Base-by-base conservation (phyloP, 2,329 filamentous ascomycete species). In the Neonectria hederae region DNA sequence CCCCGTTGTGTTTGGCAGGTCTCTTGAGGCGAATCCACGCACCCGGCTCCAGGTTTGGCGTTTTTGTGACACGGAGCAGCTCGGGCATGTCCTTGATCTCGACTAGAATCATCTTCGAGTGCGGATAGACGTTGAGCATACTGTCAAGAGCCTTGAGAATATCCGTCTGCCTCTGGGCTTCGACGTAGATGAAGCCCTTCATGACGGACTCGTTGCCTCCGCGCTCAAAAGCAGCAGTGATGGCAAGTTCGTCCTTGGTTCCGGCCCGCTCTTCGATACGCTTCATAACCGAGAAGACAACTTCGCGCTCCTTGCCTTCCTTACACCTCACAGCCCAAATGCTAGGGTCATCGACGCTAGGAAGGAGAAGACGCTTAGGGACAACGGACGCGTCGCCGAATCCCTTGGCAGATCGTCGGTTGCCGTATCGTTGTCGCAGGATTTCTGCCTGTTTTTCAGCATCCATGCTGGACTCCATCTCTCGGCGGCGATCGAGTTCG, bases 41-140 rank as follows among this genome's bases (percentile, higher is more conserved):
- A 68, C 95, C 95, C 10, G 91, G 92, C 72, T 96, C 89, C 35
- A 99, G 83, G 26, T 90, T 89, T 52, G 94, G 92, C 3, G 92
- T 95, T 82, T 97, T 97, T 65, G 89, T 90, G 28, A 97, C 93
- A 55, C 94, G 89, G 19, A 99, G 85, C n/a, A 99, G 86, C 79
- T 98, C 96, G 2, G 96, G 95, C 90, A 97, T 97, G 79, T 99
- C 96, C 78, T 97, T 97, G 74, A 98, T 94, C 53, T 96, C 93
- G 45, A 99, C 93, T 55, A 98, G 83, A 48, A 94, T 88, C 81
- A 96, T 90, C 79, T 94, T 96, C 28, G 89, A 91, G 61, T 93
- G 89, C 58, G 95, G 92, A 77, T 97, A 99, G 40, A 97, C 92
- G 75, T 97, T 94, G 65, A 93, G 87, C 74, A 99, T 88, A 45